phyloP scores from a whole-genome alignment of 345 rosid species.

The Arabidopsis suecica region DNA sequence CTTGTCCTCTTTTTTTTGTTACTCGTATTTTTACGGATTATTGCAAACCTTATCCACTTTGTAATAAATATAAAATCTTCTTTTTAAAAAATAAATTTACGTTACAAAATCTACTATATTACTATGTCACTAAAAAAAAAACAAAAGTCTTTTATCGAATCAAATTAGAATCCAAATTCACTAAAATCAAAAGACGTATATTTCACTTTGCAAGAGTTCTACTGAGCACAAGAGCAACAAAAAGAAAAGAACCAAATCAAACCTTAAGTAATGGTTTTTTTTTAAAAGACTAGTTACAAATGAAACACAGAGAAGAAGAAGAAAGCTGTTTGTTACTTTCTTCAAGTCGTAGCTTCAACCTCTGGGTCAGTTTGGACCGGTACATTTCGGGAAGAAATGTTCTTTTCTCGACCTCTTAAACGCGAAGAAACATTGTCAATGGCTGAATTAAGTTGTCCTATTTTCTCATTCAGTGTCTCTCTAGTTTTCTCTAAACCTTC shows the following conservation, averaged over 20 bases:
- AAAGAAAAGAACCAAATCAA: constrained; percentile 10
- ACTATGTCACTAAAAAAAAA: too few species aligned
- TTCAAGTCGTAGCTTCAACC: constrained; percentile 67
- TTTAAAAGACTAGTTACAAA: constrained; percentile 1
- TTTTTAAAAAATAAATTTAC: too few species aligned
- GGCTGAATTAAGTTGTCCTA: constrained; percentile 86
- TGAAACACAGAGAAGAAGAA: constrained; percentile 8
- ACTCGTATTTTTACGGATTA: background rate
- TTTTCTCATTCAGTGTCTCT: constrained; percentile 81
- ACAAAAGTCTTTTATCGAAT: too few species aligned
- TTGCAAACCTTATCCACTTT: constrained; percentile 30
- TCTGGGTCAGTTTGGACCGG: constrained; percentile 64
- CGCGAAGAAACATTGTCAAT: constrained; percentile 89
- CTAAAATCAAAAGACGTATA: constrained; percentile 6
- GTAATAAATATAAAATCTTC: background rate
- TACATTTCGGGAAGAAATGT: constrained; percentile 47
- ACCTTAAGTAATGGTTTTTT: constrained; percentile 4
- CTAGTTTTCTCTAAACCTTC: constrained; percentile 94
- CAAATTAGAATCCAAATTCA: background rate
- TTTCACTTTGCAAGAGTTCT: constrained; percentile 31
- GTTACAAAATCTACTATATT: too few species aligned
- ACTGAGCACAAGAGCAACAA: constrained; percentile 12
- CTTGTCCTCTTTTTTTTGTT: constrained; percentile 3
- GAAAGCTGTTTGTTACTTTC: background rate
- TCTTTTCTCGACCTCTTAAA: constrained; percentile 68